phyloP scores from a whole-genome alignment of 352 stramenopile species.

The Phytopythium oedochilum region DNA sequence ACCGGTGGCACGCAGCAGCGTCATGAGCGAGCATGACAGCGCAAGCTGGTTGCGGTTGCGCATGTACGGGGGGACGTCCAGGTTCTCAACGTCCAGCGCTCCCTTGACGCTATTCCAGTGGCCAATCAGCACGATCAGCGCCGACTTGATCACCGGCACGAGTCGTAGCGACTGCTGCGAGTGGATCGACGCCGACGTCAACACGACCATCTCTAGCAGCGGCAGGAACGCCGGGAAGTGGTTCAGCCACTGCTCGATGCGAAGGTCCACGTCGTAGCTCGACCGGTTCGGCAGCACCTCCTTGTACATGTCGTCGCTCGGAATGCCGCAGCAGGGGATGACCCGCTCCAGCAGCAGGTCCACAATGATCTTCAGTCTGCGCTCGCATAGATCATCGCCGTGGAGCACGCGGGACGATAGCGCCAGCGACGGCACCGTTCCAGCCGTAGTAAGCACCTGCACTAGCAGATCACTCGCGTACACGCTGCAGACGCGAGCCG shows the following conservation, averaged over 20 bases:
- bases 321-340: conserved; percentile 72
- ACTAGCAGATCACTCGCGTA: conserved; percentile 48
- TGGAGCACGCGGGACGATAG: conserved; percentile 11
- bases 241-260: conserved; percentile 81
- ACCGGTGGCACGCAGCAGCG: conserved; percentile 42
- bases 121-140: conserved; percentile 64
- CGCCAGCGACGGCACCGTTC: conserved; percentile 8
- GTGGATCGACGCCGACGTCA: conserved; percentile 25
- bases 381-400: conserved; percentile 34
- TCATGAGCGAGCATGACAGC: conserved; percentile 60
- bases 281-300: conserved; percentile 78
- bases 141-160: conserved; percentile 71
- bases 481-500: conserved; percentile 47
- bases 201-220: conserved; percentile 41
- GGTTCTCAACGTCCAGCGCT: conserved; percentile 56
- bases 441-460: conserved; percentile 31
- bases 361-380: conserved; percentile 47
- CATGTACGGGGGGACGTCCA: conserved; percentile 80
- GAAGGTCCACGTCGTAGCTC: conserved; percentile 74
- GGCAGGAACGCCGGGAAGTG: conserved; percentile 74
- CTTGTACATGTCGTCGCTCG: conserved; percentile 79
- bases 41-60: conserved; percentile 66
- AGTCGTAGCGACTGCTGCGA: conserved; percentile 49
- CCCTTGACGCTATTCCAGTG: conserved; percentile 84
- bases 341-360: conserved; percentile 71